Conservation (phyloP, 768 basidiomycete genomes). For the Mycena crocata region DNA sequence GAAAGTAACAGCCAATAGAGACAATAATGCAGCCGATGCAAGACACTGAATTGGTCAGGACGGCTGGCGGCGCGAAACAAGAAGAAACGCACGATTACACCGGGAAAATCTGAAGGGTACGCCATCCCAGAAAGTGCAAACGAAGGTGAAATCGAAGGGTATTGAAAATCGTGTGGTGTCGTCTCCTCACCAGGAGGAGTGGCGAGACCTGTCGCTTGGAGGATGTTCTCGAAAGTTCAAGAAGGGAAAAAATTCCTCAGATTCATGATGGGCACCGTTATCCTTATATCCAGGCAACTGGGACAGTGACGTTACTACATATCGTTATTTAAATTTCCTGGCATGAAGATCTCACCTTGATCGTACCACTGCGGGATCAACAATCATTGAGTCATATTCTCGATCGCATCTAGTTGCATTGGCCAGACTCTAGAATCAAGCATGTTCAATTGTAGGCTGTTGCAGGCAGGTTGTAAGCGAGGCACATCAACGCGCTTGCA, state of each 20-base stretch:
- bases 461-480: too few relatives aligned
- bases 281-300: background rate
- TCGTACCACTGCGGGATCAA: too few relatives aligned
- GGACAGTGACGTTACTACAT: too few relatives aligned
- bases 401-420: too few relatives aligned
- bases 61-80: background rate
- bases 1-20: conserved; percentile 18
- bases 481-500: too few relatives aligned
- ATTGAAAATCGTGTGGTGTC: background rate
- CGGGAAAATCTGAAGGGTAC: conserved; percentile 12
- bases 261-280: background rate
- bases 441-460: too few relatives aligned
- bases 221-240: background rate
- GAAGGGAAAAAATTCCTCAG: background rate
- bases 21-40: background rate
- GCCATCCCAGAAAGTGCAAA: background rate
- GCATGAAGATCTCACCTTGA: too few relatives aligned
- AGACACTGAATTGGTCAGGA: conserved; percentile 15
- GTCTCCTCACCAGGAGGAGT: conserved; percentile 14
- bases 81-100: conserved; percentile 17
- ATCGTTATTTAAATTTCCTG: too few relatives aligned
- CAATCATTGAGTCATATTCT: too few relatives aligned
- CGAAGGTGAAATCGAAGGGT: background rate
- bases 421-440: too few relatives aligned
- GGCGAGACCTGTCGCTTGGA: background rate